Evolutionary conservation across 768 basidiomycete species (phyloP), one percentile per base, ranked within the genome.

Genomic region (Tylopilus cervinicoccineus): DNA sequence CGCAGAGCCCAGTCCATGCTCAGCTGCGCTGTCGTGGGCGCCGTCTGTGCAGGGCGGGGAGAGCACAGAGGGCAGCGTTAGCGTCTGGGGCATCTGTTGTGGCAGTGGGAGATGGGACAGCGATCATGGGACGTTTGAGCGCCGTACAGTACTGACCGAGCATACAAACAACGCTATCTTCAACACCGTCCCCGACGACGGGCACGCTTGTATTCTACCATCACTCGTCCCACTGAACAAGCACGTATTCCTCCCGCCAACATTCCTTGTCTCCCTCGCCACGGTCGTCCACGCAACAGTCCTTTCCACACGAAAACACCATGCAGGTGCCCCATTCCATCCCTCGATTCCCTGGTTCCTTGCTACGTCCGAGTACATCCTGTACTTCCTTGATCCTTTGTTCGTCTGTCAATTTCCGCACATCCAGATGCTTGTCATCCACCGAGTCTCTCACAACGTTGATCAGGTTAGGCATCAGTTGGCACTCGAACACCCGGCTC

Each of bases 261-360:
- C 64, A 67, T 14, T 70, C 68, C 48, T 56, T 61, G 32, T 66
- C 70, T 23, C 73, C 72, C 23, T 64, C 67, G 10, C 71, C 72
- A 6, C 67, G 71, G 20, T 69, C 73, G 37, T 67, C 70, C 45
- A 70, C 45, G 59, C 79, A 82, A 63, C 93, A 96, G 64, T 95
- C 90, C 38, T 76, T 76, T 58, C 78, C 77, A 60, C 95, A 97
- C 1, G 88, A 88, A 68, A 93, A 95, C 10, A 98, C 75, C 72
- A 95, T 73, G 48, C 86, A 83, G 2, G 88, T 94, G 0, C 95
- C 95, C 92, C 93, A 98, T 50, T 94, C 92, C 90, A 98, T 93
- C 0, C 85, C 86, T 34, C 71, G 69, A 43, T 75, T 72, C 13
- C 72, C 78, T 1, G 68, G 62, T 10, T 68, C 70, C 27, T 68